Evolutionary conservation across 75 land plant species (phyloP), one percentile per base, ranked within the genome.

Genomic region (Pinus taeda): DNA sequence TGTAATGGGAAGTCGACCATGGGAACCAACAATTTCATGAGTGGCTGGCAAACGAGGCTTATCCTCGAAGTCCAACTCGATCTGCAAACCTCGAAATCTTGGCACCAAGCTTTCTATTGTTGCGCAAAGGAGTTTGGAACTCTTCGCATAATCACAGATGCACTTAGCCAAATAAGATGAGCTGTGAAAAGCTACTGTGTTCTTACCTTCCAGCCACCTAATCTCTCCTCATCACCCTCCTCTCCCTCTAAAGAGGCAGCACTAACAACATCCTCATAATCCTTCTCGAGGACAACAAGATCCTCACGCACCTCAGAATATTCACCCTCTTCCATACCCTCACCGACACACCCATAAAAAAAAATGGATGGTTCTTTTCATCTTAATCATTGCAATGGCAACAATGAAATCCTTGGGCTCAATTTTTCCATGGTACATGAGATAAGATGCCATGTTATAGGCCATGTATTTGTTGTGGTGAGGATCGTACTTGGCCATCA

Each of bases 21-120:
- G 85, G 97, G 33, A 79, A 97, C 26, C 91, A 97, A 98, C 90
- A 92, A 91, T 93, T 94, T 67, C 93, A 97, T 82, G 97, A 97
- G 74, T 90, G 88, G 87, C 80, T 97, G 65, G 92, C 95, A 59
- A 90, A 87, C 83, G 94, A 94, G 83, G 99, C 99, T 1, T 76
- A n/a, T 85, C 82, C 85, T 6, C 89, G 80, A 78, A 85, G 89
- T 56, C 90, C 91, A 9, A 83, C 92, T 26, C 79, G 73, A 64
- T 78, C 86, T 13, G 75, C 83, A 3, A 83, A 83, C 39, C 84
- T 86, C 26, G 93, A 88, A 57, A 88, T 87, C 45, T 88, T 86
- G 77, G 91, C 87, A 91, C 95, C 22, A 97, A 89, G 81, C 93
- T 97, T n/a, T 80, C 73, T 74, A 95, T 95, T 13, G 99, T 97